Percentiles rank a stretch among this genome's conserved stretches.
phyloP scores from a whole-genome alignment of 495 filamentous ascomycete genomes.

The Darksidea phi region DNA sequence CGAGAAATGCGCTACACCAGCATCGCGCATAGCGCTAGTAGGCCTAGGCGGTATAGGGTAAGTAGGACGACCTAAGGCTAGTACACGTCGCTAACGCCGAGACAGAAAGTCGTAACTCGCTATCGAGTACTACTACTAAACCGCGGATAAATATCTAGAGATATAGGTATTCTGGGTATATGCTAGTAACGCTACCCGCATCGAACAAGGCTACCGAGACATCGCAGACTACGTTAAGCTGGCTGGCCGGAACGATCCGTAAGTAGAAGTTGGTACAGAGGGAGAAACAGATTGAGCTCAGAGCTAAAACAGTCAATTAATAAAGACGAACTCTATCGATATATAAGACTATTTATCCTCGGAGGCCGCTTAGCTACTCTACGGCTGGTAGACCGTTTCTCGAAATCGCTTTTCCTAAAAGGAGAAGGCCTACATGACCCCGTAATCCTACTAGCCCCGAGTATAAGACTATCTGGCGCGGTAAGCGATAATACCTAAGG shows the following conservation, averaged over 20 bases:
- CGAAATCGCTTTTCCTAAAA: too few species aligned
- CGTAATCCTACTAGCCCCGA: background rate
- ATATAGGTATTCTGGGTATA: slow-evolving; percentile 40
- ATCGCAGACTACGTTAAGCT: slow-evolving; percentile 35
- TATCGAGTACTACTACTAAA: slow-evolving; percentile 50
- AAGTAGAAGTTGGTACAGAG: too few species aligned
- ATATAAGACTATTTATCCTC: too few species aligned
- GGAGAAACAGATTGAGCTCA: too few species aligned
- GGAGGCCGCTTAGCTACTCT: too few species aligned
- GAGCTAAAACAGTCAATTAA: too few species aligned
- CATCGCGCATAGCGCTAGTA: slow-evolving; percentile 31
- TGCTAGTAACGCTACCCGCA: slow-evolving; percentile 35
- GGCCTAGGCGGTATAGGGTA: slow-evolving; percentile 53
- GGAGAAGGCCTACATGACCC: background rate
- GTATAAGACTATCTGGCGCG: background rate
- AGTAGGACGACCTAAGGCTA: background rate
- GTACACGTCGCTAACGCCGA: slow-evolving; percentile 3
- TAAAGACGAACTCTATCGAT: too few species aligned
- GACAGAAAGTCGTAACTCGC: slow-evolving; percentile 56
- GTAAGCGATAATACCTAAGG: background rate
- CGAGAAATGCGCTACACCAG: slow-evolving; percentile 33
- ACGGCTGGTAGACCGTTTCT: too few species aligned
- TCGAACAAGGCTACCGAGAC: slow-evolving; percentile 33
- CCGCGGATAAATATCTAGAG: slow-evolving; percentile 30
- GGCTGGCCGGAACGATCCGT: too few species aligned